A percentile compares a stretch with the other conserved stretches of the same genome.
Evolutionary conservation across 2,329 filamentous ascomycete species (phyloP).

Genomic region (Immersiporthe knoxdaviesiana): DNA sequence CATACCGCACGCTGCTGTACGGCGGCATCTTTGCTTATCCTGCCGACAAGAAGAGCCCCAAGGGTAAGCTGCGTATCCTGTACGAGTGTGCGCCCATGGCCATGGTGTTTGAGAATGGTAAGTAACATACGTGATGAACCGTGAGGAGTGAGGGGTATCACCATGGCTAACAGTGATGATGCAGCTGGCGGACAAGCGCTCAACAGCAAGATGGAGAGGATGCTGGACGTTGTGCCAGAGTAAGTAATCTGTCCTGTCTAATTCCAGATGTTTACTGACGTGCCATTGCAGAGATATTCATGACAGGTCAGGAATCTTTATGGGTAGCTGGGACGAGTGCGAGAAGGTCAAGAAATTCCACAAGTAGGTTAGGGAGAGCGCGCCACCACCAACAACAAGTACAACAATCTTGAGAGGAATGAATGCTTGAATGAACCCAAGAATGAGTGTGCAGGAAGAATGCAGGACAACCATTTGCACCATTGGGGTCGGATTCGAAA

Average conservation of each 20-base stretch:
- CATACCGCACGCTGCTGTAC: constrained; percentile 92
- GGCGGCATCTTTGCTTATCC: constrained; percentile 98
- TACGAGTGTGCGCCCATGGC: constrained; percentile 99
- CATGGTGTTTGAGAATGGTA: constrained; percentile 97
- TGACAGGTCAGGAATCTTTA: constrained; percentile 92
- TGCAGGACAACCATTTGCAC: background rate
- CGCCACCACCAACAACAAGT: background rate
- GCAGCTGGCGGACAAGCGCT: constrained; percentile 88
- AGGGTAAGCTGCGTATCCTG: constrained; percentile 95
- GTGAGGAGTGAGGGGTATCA: background rate
- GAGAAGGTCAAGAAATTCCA: constrained; percentile 91
- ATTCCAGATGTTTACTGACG: background rate
- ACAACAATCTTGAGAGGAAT: background rate
- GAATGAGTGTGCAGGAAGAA: background rate
- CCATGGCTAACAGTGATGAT: constrained; percentile 27
- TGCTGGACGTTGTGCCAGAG: constrained; percentile 87
- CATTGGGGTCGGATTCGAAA: constrained; percentile 5
- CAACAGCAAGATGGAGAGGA: constrained; percentile 86
- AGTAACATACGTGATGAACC: constrained; percentile 40
- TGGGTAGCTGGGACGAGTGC: constrained; percentile 92
- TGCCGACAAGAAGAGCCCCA: constrained; percentile 96
- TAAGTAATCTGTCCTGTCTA: background rate
- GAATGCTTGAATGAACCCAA: too few species aligned
- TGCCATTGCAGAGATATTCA: constrained; percentile 68
- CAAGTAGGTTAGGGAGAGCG: constrained; percentile 47